Percentiles rank a stretch among this genome's conserved stretches.
Evolutionary conservation across 2,329 filamentous ascomycete species (phyloP).

Genomic region (Nannizzia gypsea): DNA sequence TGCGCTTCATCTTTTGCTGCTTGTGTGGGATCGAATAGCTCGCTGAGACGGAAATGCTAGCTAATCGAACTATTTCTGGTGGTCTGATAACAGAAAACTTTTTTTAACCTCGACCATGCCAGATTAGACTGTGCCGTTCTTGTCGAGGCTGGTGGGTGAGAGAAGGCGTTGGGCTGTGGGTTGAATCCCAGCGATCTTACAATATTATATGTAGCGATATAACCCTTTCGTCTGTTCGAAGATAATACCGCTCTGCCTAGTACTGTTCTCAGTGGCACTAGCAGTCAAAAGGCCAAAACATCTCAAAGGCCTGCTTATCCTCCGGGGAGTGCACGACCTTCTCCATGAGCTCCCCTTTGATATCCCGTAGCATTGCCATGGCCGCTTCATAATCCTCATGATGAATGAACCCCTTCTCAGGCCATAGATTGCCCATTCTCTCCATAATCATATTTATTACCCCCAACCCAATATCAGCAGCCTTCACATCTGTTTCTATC

Average conservation of each 20-base stretch:
- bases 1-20: constrained; percentile 32
- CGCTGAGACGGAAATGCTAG: background rate
- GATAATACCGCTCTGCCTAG: too few relatives aligned
- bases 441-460: constrained; percentile 4
- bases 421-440: constrained; percentile 8
- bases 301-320: constrained; percentile 5
- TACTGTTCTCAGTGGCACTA: background rate
- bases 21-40: background rate
- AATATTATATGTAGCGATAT: too few relatives aligned
- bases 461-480: constrained; percentile 5
- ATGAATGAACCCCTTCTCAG: constrained; percentile 9
- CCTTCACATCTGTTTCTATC: background rate
- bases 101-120: background rate
- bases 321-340: constrained; percentile 3
- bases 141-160: too few relatives aligned
- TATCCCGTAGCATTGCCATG: constrained; percentile 4
- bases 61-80: background rate
- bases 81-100: background rate
- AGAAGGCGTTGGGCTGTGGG: too few relatives aligned
- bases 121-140: too few relatives aligned
- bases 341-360: constrained; percentile 8
- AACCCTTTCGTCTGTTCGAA: too few relatives aligned
- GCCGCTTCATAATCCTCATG: constrained; percentile 8
- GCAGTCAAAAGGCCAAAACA: constrained; percentile 10
- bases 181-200: too few relatives aligned